Evolutionary conservation across 1,139 yeast species (phyloP), one percentile per base, ranked within the genome.

Genomic region (Debaryomyces nepalensis): DNA sequence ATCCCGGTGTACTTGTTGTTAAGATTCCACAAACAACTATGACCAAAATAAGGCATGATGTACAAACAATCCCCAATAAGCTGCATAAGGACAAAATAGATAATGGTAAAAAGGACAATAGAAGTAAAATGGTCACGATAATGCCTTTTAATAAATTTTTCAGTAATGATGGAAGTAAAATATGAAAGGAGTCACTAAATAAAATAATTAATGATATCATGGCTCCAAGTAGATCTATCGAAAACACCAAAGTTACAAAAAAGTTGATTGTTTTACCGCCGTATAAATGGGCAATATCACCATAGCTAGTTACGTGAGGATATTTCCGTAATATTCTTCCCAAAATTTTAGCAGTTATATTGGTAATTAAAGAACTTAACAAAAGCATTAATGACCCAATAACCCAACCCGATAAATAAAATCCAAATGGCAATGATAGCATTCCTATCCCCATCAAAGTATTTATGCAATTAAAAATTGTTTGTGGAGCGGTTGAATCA

Each of bases 401-500:
- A 3, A 85, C 58, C 90, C 96, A 85, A 0, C 98, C 98, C 0
- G 96, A 77, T 41, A 86, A 74, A 48, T 75, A 79, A 49, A 91
- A 68, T 0, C 93, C 98, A 52, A 85, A 73, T 0, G 97, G 96
- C 37, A 91, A 70, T 1, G 97, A 84, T 26, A 91, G 72, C 55
- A 91, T 75, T 3, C 96, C 97, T 35, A 91, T 81, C 0, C 97
- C 98, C 54, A 90, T 81, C 33, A 90, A 68, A 0, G 90, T 87
- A 59, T 91, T 91, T 43, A 90, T 83, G 3, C 95, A 82, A 59
- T 91, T 91, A 70, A 91, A 89, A 15, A 87, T 70, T 0, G 98
- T 91, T 61, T 91, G 98, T 0, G 91, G 85, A 0, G 82, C 84
- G 0, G 97, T 90, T 0, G 75, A 70, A 33, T 54, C 55, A 2